Evolutionary conservation across 768 basidiomycete species (phyloP).

Genomic region (Megacollybia marginata): DNA sequence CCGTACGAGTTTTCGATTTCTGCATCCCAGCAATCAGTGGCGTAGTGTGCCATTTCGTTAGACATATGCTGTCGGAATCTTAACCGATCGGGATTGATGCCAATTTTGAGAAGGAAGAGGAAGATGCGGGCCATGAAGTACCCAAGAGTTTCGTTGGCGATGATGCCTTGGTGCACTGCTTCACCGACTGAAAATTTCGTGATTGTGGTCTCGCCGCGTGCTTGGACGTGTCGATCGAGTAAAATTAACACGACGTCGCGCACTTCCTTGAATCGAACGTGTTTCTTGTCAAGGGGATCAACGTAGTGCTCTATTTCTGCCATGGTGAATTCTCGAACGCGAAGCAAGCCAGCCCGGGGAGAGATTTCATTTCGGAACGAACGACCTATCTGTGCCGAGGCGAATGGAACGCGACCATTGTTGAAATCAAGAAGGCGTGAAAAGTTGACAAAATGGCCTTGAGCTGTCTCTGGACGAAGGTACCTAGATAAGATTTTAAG

Average conservation of each 20-base stretch:
- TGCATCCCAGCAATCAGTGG: conserved; percentile 98
- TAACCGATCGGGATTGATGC: conserved; percentile 74
- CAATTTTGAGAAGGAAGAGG: conserved; percentile 85
- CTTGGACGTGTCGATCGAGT: conserved; percentile 80
- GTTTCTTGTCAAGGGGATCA: conserved; percentile 87
- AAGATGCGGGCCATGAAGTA: conserved; percentile 94
- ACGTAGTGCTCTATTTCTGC: conserved; percentile 99
- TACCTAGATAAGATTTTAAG: conserved; percentile 44
- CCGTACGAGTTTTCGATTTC: conserved; percentile 87
- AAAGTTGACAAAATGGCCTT: conserved; percentile 99
- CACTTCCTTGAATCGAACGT: conserved; percentile 77
- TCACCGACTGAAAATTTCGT: conserved; percentile 74
- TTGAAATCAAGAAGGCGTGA: conserved; percentile 95
- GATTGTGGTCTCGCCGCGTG: conserved; percentile 59
- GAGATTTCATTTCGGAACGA: conserved; percentile 98
- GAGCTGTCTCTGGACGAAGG: conserved; percentile 96
- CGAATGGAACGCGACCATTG: conserved; percentile 93
- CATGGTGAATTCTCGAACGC: conserved; percentile 99
- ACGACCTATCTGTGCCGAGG: conserved; percentile 93
- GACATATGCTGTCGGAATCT: conserved; percentile 98
- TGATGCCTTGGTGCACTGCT: conserved; percentile 76
- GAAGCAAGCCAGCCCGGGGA: conserved; percentile 90
- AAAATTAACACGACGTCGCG: conserved; percentile 68
- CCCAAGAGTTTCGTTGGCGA: conserved; percentile 96
- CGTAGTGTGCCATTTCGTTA: conserved; percentile 99